Evolutionary conservation across 306 rosid genomes (phyloP).

Genomic region (Acacia confusa): DNA sequence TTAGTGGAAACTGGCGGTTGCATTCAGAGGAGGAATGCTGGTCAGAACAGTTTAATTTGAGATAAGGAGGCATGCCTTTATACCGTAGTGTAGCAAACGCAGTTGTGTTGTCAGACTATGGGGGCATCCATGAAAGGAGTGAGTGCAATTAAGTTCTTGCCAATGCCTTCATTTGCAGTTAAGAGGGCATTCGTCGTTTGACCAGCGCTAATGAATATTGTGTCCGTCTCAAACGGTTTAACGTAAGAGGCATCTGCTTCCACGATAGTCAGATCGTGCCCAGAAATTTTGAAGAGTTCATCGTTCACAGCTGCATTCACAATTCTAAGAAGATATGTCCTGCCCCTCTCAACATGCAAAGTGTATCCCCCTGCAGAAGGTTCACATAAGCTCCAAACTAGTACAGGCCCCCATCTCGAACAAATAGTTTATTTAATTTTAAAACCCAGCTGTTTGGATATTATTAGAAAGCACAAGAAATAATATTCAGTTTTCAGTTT

Average conservation of each 20-base stretch:
- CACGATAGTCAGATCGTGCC: conserved; percentile 55
- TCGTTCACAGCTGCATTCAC: conserved; percentile 75
- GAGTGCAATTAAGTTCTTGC: conserved; percentile 59
- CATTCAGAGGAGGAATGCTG: conserved; percentile 59
- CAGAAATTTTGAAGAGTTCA: conserved; percentile 66
- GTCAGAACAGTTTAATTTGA: conserved; percentile 39
- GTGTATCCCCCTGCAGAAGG: conserved; percentile 57
- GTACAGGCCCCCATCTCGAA: background rate
- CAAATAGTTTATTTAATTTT: background rate
- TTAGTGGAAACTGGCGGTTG: conserved; percentile 46
- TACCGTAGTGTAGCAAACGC: conserved; percentile 53
- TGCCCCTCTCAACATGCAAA: conserved; percentile 62
- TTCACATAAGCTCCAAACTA: background rate
- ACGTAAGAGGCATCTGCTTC: conserved; percentile 78
- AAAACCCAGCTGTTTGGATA: background rate
- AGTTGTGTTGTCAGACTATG: conserved; percentile 55
- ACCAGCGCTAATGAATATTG: conserved; percentile 65
- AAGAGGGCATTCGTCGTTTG: conserved; percentile 77
- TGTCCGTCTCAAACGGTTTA: conserved; percentile 67
- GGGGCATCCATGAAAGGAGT: conserved; percentile 88
- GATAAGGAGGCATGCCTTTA: conserved; percentile 47
- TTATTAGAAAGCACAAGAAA: background rate
- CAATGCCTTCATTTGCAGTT: conserved; percentile 41
- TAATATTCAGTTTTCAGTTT: background rate
- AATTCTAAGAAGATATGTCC: conserved; percentile 71